phyloP scores from a whole-genome alignment of 768 basidiomycete genomes.

The Hemileccinum impolitum region DNA sequence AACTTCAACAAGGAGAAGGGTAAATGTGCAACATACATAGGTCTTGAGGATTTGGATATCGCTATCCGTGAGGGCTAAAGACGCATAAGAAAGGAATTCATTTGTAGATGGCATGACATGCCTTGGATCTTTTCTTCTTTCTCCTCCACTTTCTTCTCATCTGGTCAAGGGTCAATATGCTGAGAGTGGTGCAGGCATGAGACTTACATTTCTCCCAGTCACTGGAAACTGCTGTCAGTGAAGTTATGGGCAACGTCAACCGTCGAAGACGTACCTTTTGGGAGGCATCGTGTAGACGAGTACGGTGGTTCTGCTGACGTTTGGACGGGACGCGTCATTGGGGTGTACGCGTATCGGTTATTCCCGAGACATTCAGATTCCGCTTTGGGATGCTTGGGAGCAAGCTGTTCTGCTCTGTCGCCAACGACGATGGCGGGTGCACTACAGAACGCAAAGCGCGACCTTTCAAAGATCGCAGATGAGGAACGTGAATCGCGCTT shows the following conservation, averaged over 20 bases:
- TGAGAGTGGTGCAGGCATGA: slow-evolving; percentile 1
- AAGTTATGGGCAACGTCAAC: background rate
- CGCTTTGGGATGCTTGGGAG: slow-evolving; percentile 23
- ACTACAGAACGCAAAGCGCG: slow-evolving; percentile 83
- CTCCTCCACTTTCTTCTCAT: slow-evolving; percentile 80
- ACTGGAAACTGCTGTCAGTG: slow-evolving; percentile 40
- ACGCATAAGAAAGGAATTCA: slow-evolving; percentile 5
- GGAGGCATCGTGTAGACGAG: slow-evolving; percentile 69
- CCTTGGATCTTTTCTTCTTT: slow-evolving; percentile 93
- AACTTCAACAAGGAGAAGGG: background rate
- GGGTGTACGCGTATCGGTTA: slow-evolving; percentile 25
- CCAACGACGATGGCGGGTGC: slow-evolving; percentile 78
- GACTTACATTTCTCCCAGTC: slow-evolving; percentile 97
- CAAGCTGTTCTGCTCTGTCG: slow-evolving; percentile 1
- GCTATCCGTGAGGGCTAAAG: slow-evolving; percentile 87
- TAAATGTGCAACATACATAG: slow-evolving; percentile 58
- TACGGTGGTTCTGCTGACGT: slow-evolving; percentile 16
- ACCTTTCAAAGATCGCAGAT: slow-evolving; percentile 85
- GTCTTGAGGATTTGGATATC: slow-evolving; percentile 99
- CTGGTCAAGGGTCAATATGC: slow-evolving; percentile 37
- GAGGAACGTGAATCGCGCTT: slow-evolving; percentile 87
- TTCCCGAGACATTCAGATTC: slow-evolving; percentile 26
- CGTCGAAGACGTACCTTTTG: slow-evolving; percentile 73
- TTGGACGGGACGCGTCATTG: slow-evolving; percentile 36
- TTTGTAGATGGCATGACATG: slow-evolving; percentile 32